Base-by-base conservation (phyloP, 148 eudicot genomes). In the Agrostemma githago region DNA sequence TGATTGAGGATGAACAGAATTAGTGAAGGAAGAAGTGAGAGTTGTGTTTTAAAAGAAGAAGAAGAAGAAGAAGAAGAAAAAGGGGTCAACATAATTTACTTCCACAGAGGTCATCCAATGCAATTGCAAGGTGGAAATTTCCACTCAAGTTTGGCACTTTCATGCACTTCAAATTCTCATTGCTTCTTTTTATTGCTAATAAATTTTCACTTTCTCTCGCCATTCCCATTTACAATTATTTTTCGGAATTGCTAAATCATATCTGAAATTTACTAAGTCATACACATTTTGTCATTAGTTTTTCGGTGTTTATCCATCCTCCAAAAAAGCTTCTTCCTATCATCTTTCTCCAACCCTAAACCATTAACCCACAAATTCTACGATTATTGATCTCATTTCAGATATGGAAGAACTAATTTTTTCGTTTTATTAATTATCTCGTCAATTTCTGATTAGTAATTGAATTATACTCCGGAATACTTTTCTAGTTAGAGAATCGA, bases 141-240 rank as follows among this genome's bases (percentile, higher is more conserved):
- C 51, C 71, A 67, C 51, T 54, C 70, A 74, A 74, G 54, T 67
- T 67, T 67, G 48, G 43, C 48, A 65, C 63, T 43, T 54, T 76
- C 73, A 53, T 41, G 19, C 7, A 56, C 9, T 80, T 80, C 68
- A 72, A 80, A 80, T 75, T 68, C 71, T 75, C 79, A 66, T 57
- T 15, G 56, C 60, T 16, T 69, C 19, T 8, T 40, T 48, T 76
- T 70, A 65, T 78, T 46, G 72, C 20, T 39, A 74, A 48, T 39
- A 74, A 48, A 53, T 26, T 6, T 68, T 40, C 53, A 8, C 5
- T 15, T 51, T 69, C 53, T 77, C 46, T 2, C 58, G 15, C 68
- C 68, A 62, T 62, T 44, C 16, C 34, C 34, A 26, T 63, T 51
- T 48, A 6, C 21, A 5, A 1, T 12, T 41, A 11, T 59, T 4